Conservation (phyloP, 441 rosid species). For the Kokia cookei region DNA sequence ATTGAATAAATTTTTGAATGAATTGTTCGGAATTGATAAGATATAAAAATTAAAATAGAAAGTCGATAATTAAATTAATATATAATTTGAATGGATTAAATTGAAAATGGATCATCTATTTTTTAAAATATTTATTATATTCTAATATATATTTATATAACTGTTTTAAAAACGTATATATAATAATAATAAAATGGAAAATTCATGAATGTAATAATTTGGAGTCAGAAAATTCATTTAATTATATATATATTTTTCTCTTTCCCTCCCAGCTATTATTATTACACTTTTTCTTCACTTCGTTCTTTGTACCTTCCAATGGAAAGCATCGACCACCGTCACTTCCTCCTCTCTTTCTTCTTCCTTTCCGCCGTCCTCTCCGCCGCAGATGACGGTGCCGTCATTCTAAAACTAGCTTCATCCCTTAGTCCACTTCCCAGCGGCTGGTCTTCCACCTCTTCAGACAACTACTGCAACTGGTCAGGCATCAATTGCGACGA, state of each 20-base stretch:
- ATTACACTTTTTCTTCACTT: background rate
- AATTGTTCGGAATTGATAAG: too few relatives aligned
- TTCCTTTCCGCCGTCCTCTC: constrained; percentile 4
- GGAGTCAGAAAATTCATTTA: too few relatives aligned
- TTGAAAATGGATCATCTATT: too few relatives aligned
- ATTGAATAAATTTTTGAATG: too few relatives aligned
- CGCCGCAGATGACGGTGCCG: constrained; percentile 38
- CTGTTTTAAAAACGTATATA: too few relatives aligned
- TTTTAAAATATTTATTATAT: too few relatives aligned
- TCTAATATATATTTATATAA: too few relatives aligned
- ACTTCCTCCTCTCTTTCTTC: constrained; percentile 10
- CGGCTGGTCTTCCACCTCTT: constrained; percentile 15
- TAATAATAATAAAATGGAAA: too few relatives aligned
- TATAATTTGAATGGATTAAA: too few relatives aligned
- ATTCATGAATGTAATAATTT: too few relatives aligned
- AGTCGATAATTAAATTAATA: too few relatives aligned
- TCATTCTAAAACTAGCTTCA: constrained; percentile 34
- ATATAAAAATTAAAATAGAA: too few relatives aligned
- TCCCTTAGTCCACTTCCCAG: constrained; percentile 30
- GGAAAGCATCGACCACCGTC: background rate
- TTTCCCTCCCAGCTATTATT: background rate
- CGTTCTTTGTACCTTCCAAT: background rate
- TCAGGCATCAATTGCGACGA: constrained; percentile 30
- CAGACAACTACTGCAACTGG: constrained; percentile 42
- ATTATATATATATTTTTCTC: background rate